Evolutionary conservation across 2,329 filamentous ascomycete species (phyloP), one percentile per base, ranked within the genome.

Genomic region (Xylariomycetidae sp.): DNA sequence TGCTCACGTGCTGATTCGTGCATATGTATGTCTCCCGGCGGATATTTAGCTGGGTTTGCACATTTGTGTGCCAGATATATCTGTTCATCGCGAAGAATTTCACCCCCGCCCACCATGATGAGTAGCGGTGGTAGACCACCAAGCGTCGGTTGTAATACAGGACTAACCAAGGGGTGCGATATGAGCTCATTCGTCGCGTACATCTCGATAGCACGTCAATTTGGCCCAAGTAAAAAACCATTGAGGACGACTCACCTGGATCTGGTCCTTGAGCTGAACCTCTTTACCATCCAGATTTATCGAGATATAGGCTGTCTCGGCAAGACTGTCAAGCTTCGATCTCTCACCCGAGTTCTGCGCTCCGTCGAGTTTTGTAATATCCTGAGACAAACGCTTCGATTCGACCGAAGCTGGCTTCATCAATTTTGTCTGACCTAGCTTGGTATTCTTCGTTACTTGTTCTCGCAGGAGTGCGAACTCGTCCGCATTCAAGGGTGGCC

Each of bases 41-140:
- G 74, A 49, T 94, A 97, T 38, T 77, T 75, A 16, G 72, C 57
- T 0, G 92, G 92, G 45, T 94, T 80, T 10, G 92, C 89, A 26
- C 87, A 89, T 61, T 97, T 97, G 60, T 98, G 92, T 0, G 90
- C 92, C 11, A 97, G 54, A 44, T 94, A 96, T 33, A 97, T 86
- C 54, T 97, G 92, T 60, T 98, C 92, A 50, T 98, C 92, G 10
- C 88, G 79, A 13, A 98, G 70, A 31, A 94, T 73, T 57, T 98
- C 92, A 1, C 85, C 89, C 5, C 90, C 89, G 4, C 90, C 92
- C 1, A 83, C 82, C 54, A 95, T 78, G 27, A 98, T 83, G 5
- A 95, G 70, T 17, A 97, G 64, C 0, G 92, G 92, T 0, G 89
- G 89, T 4, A 98, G 70, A 0, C 92, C 92, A 26, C 92, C 92